Evolutionary conservation across 371 early-diverging fungal species (phyloP), one percentile per base, ranked within the genome.

Genomic region (Blakeslea trispora): DNA sequence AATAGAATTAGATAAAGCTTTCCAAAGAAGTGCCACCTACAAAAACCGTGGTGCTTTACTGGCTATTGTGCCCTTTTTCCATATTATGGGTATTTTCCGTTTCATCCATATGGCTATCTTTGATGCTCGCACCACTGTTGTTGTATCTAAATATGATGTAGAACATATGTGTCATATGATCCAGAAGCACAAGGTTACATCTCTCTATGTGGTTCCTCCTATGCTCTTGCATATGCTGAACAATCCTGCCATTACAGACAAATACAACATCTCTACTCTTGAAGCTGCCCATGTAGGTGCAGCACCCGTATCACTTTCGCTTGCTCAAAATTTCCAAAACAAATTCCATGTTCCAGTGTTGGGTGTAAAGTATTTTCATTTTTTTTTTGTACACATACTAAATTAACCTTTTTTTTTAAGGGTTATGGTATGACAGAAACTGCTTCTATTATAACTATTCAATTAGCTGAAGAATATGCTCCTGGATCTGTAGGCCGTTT

Each of bases 21-120:
- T 32, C 0, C 14, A 32, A n/a, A 2, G 14, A 7, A 42, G 43
- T 19, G n/a, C 2, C 14, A 2, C 15, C 2, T n/a, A 10, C 5
- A 13, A 17, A 3, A 41, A 31, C 18, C 18, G 64, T 67, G 34
- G 71, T 71, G 6, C 61, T 73, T 34, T 80, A 48, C 67, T 89
- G n/a, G 91, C 85, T 0, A 79, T 91, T 45, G 76, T 92, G 45
- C 93, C 93, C 1, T 85, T 90, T 48, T 94, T 82, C 64, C 94
- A 94, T 58, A 86, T 91, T 47, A 89, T 90, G 62, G 92, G 87
- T 17, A 71, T 87, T 19, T 56, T 56, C 23, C 40, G 56, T 2
- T 56, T 56, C 17, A 28, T 56, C n/a, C 48, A 56, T 7, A 17
- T 56, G 28, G 17, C 48, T 7, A 34, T 60, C 7, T 53, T 28